Base-by-base conservation (phyloP, 2,329 filamentous ascomycete genomes). In the Microascus cirrosus region DNA sequence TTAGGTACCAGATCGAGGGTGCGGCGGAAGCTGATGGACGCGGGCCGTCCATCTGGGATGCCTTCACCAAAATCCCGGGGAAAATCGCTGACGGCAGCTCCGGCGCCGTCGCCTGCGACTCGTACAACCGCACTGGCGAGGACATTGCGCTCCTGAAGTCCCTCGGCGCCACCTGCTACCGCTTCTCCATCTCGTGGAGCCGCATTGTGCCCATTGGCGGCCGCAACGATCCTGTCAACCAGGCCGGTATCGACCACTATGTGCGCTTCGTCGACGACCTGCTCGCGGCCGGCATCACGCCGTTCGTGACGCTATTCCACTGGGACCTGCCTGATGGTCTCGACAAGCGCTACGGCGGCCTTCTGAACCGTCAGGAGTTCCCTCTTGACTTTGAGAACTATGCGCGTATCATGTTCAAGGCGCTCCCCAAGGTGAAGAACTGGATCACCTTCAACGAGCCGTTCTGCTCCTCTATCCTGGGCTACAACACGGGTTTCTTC, bases 361-460 rank as follows among this genome's bases (percentile, higher is more conserved):
- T 91, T 58, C 74, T 94, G 63, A 90, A 91, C 77, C 86, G 88
- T 68, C 77, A 84, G 51, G 90, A 95, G 73, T 95, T 94, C 70
- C 84, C 88, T 2, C 80, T 85, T 59, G 90, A 95, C 73, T 95
- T 84, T 68, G 85, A 87, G 64, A 75, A 86, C 72, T 95, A 92
- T 68, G 87, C 90, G 11, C 84, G 86, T 61, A 77, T 90, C 53
- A 77, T 90, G 65, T 95, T 91, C 74, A 79, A 86, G 68, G 82
- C 84, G 1, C 78, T 95, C 54, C 81, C 84, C 57, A 86, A 85
- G 70, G 89, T 91, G 66, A 90, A 90, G 76, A 80, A 89, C 73
- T 95, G 90, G 90, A 89, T 92, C 70, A 94, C 89, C 28, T 90
- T 93, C 74, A 94, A 94, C 70, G 90, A 95, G 75, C 90, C 90